Evolutionary conservation across 257 asterid species (phyloP).

Genomic region (Fraxinus pennsylvanica): DNA sequence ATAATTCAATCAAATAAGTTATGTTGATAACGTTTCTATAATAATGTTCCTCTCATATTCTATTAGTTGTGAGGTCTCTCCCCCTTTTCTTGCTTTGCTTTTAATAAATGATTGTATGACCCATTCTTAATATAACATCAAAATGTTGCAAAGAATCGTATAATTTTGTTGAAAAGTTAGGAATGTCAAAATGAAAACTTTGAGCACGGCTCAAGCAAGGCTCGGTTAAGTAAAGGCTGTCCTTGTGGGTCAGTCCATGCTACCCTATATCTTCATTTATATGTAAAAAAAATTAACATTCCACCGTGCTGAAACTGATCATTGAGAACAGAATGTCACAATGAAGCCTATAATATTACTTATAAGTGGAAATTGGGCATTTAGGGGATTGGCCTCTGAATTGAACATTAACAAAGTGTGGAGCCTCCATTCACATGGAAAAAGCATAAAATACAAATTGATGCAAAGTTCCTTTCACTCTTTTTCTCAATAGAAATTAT

Average conservation of each 20-base stretch:
- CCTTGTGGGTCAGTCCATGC: too few relatives aligned
- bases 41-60: background rate
- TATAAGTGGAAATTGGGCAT: background rate
- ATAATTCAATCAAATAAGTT: background rate
- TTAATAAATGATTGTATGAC: background rate
- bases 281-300: background rate
- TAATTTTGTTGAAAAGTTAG: background rate
- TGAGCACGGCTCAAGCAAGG: too few relatives aligned
- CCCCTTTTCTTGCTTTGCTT: conserved; percentile 3
- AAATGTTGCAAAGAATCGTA: background rate
- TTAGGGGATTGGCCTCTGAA: background rate
- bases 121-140: background rate
- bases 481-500: conserved; percentile 4
- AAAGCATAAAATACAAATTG: conserved; percentile 1
- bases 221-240: background rate
- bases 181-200: background rate
- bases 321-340: background rate
- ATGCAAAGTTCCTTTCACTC: background rate
- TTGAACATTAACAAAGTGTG: background rate
- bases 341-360: background rate
- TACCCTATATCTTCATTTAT: too few relatives aligned
- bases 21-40: background rate
- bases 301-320: background rate
- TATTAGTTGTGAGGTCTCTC: background rate
- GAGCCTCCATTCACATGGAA: conserved; percentile 1